These are phyloP conservation scores for Boletus fagicola DNA, from an alignment of 768 basidiomycete genomes.

Conservation along the genomic window DNA sequence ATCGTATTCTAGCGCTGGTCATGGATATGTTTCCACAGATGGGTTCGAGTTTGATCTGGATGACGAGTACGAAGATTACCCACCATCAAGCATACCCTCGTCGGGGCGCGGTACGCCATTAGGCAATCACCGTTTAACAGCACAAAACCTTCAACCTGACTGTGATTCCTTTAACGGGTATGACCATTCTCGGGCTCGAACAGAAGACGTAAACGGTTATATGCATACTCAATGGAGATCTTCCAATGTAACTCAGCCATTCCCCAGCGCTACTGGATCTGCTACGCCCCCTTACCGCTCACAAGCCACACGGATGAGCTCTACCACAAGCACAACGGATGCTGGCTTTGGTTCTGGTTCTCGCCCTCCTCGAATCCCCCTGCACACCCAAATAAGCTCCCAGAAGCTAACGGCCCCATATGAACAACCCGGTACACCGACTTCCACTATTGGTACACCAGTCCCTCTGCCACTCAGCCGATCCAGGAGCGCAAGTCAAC, in stretches of 20 bases:
- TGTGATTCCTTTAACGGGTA: constrained; percentile 47
- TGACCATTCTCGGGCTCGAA: constrained; percentile 62
- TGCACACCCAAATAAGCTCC: constrained; percentile 72
- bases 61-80: constrained; percentile 78
- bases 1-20: too few species aligned
- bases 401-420: constrained; percentile 55
- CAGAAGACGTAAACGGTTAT: constrained; percentile 64
- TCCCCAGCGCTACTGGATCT: constrained; percentile 23
- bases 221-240: constrained; percentile 64
- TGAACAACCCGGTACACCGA: constrained; percentile 43
- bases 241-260: constrained; percentile 43
- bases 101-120: constrained; percentile 78
- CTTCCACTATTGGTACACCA: constrained; percentile 26
- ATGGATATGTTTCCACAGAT: too few species aligned
- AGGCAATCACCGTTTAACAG: constrained; percentile 54
- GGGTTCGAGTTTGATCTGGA: too few species aligned
- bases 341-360: constrained; percentile 32
- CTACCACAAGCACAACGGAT: constrained; percentile 46
- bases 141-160: constrained; percentile 59
- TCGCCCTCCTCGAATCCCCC: constrained; percentile 41
- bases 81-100: constrained; percentile 42
- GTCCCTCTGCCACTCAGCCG: constrained; percentile 44
- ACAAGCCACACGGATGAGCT: constrained; percentile 46
- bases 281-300: constrained; percentile 37
- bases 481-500: constrained; percentile 79